A percentile compares a stretch with the other conserved stretches of the same genome.
phyloP scores from a whole-genome alignment of 148 eudicot genomes.

The Heliosperma pusillum region DNA sequence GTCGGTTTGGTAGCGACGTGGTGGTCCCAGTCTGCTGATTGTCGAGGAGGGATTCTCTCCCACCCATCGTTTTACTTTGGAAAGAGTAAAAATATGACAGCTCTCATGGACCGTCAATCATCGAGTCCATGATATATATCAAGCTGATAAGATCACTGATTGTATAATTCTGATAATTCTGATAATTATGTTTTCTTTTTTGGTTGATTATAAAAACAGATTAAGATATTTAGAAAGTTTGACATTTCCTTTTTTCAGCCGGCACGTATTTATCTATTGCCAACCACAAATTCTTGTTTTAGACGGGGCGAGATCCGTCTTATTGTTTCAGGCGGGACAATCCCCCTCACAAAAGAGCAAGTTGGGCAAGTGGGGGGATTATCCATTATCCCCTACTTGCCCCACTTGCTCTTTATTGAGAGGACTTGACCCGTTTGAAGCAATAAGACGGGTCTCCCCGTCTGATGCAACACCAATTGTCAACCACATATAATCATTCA shows the following conservation, averaged over 20 bases:
- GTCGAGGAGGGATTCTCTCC: conserved; percentile 2
- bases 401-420: too few relatives aligned
- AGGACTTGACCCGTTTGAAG: too few relatives aligned
- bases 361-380: too few relatives aligned
- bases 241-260: neutral
- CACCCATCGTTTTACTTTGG: neutral
- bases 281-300: too few relatives aligned
- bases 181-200: neutral
- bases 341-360: too few relatives aligned
- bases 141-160: conserved; percentile 8
- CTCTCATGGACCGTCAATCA: neutral
- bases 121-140: neutral
- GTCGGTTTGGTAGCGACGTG: neutral
- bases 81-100: neutral
- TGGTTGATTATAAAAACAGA: neutral
- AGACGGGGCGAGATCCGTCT: too few relatives aligned
- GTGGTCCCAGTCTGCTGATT: neutral
- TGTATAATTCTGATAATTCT: conserved; percentile 12
- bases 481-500: too few relatives aligned
- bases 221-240: neutral
- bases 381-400: too few relatives aligned
- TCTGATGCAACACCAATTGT: too few relatives aligned
- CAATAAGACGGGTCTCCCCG: too few relatives aligned
- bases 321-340: too few relatives aligned
- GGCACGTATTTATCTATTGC: neutral